Base-by-base conservation (phyloP, 2,329 filamentous ascomycete genomes). In the Epichloe festucae region DNA sequence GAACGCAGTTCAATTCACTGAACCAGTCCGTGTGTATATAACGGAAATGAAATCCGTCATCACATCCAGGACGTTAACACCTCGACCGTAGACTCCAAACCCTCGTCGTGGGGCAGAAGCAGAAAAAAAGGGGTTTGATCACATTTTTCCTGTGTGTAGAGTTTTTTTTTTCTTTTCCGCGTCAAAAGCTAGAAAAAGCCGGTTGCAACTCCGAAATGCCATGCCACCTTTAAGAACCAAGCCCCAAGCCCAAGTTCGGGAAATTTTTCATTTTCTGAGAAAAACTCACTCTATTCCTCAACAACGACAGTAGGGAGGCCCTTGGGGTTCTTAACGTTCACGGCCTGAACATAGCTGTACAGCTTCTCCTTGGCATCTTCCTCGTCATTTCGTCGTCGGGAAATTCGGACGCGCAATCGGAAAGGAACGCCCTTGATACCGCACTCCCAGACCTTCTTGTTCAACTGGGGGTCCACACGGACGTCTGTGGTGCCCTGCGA, bases 361-460 rank as follows among this genome's bases (percentile, higher is more conserved):
- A 98, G 85, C 83, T 94, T 95, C 84, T 98, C 89, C 82, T 95
- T 95, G 73, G 94, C 93, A 68, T 88, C 89, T 79, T 98, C 93
- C 82, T 97, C 93, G 75, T 98, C 93, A 79, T 98, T 98, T 84
- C 93, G 89, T 85, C 95, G 94, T 77, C 93, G 89, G 71, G 89
- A 95, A 78, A 98, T 96, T 77, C 94, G 89, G 70, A 98, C 84
- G 69, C 93, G 91, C 66, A 98, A 81, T 75, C 94, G 86, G 87
- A 85, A 97, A 64, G 91, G 89, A 63, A 96, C 90, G 69, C 93
- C 94, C 87, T 97, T 98, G 81, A 98, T 84, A 74, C 93, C 93
- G 70, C 85, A 80, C 78, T 98, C 93, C 93, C 93, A 98, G 73
- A 98, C 91, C 84, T 98, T 97, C 88, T 98, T 98, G 87, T 98